Evolutionary conservation across 805 yeast species (phyloP).

Genomic region (Teunomyces kruisii): DNA sequence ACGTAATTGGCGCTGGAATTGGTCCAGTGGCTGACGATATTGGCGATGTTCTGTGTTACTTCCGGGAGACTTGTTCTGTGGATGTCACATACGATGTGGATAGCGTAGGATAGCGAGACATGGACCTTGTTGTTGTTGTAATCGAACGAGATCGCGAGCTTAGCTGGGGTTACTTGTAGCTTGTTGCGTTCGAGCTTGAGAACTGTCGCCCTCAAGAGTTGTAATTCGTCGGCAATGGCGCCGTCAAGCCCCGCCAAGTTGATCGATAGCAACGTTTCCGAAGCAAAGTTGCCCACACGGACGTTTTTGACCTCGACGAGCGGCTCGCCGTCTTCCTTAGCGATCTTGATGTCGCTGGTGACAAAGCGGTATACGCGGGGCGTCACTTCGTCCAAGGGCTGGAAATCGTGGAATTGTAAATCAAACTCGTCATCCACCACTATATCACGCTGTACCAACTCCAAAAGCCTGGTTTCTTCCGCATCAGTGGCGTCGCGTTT

Average conservation of each 20-base stretch:
- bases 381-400: conserved; percentile 5
- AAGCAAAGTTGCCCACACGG: conserved; percentile 6
- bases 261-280: conserved; percentile 13
- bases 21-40: not conserved
- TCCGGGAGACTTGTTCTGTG: conserved; percentile 16
- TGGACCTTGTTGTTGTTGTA: conserved; percentile 9
- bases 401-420: not conserved
- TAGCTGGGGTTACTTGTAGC: conserved; percentile 6
- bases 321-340: conserved; percentile 3
- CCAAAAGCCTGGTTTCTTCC: conserved; percentile 4
- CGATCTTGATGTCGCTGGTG: conserved; percentile 15
- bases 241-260: conserved; percentile 9
- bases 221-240: conserved; percentile 13
- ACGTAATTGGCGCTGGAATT: not conserved
- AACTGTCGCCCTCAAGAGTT: conserved; percentile 11
- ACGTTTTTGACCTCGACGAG: conserved; percentile 11
- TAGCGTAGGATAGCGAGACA: conserved; percentile 13
- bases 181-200: conserved; percentile 11
- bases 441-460: conserved; percentile 12
- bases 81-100: conserved; percentile 17
- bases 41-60: not conserved
- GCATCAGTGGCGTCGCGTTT: conserved; percentile 4
- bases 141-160: conserved; percentile 12
- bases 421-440: conserved; percentile 8
- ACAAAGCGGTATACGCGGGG: conserved; percentile 8